Conservation (phyloP, 768 basidiomycete species). For the Naematelia encephala region DNA sequence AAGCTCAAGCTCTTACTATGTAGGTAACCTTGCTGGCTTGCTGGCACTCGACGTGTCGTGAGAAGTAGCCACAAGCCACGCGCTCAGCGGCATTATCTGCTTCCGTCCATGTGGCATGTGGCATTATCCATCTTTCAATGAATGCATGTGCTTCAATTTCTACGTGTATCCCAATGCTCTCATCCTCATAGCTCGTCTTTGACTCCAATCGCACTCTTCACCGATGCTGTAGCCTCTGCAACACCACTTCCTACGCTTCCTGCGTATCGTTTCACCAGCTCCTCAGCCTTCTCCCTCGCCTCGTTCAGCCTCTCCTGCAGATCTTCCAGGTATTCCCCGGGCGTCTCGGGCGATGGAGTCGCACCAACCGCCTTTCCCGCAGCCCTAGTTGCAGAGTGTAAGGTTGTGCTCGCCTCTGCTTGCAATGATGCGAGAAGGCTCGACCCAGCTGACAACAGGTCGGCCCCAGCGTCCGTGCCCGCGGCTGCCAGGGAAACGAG, state of each 20-base stretch:
- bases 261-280: slow-evolving; percentile 19
- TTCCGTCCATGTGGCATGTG: not conserved
- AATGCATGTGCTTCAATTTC: not conserved
- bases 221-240: slow-evolving; percentile 9
- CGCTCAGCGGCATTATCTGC: slow-evolving; percentile 1
- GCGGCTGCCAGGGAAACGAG: slow-evolving; percentile 21
- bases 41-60: not conserved
- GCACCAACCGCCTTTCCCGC: slow-evolving; percentile 30
- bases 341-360: slow-evolving; percentile 26
- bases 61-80: not conserved
- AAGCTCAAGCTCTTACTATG: not conserved
- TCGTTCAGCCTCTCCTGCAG: slow-evolving; percentile 8
- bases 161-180: not conserved
- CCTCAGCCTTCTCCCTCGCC: slow-evolving; percentile 12
- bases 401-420: not conserved
- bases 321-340: slow-evolving; percentile 17
- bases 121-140: not conserved
- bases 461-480: slow-evolving; percentile 19
- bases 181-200: slow-evolving; percentile 19
- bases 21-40: slow-evolving; percentile 1
- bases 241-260: slow-evolving; percentile 12
- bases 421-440: slow-evolving; percentile 4
- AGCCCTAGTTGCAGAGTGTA: slow-evolving; percentile 39
- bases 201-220: slow-evolving; percentile 5
- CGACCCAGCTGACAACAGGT: slow-evolving; percentile 22